phyloP scores from a whole-genome alignment of 192 early-diverging fungal species.

The Jimgerdemannia lactiflua region DNA sequence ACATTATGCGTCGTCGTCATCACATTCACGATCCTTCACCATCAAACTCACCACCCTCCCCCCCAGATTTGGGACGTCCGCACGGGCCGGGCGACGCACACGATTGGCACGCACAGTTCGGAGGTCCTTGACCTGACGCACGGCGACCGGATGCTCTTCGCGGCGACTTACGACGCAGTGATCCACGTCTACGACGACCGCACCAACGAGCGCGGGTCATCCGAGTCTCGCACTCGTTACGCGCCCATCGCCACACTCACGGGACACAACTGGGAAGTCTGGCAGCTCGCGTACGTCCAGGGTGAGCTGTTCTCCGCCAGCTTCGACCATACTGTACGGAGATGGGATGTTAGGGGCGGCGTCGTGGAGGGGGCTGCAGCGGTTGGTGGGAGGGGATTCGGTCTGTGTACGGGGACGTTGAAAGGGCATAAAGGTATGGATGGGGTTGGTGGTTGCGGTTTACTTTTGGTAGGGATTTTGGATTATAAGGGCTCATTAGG shows the following conservation, averaged over 20 bases:
- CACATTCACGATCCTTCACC: slow-evolving; percentile 19
- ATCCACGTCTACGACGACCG: slow-evolving; percentile 41
- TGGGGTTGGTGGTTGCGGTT: background rate
- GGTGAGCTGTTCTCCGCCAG: slow-evolving; percentile 42
- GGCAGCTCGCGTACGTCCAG: slow-evolving; percentile 52
- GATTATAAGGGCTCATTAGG: too few relatives aligned
- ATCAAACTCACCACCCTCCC: slow-evolving; percentile 20
- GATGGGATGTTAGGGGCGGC: slow-evolving; percentile 42
- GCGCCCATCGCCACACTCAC: slow-evolving; percentile 26
- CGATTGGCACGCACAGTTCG: slow-evolving; percentile 36
- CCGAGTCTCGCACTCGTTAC: background rate
- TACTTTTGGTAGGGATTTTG: too few relatives aligned
- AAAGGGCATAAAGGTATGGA: slow-evolving; percentile 44
- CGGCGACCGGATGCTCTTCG: slow-evolving; percentile 50
- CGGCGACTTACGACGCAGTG: slow-evolving; percentile 53
- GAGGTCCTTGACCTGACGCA: slow-evolving; percentile 52
- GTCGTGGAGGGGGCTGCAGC: slow-evolving; percentile 30
- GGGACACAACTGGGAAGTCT: slow-evolving; percentile 64
- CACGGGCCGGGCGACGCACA: slow-evolving; percentile 38
- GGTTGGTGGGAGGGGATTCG: background rate
- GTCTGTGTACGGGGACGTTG: slow-evolving; percentile 33
- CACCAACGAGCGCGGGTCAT: background rate
- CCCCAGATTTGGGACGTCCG: slow-evolving; percentile 51
- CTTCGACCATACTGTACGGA: slow-evolving; percentile 49
- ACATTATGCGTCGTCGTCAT: too few relatives aligned